Percentiles rank a stretch among this genome's conserved stretches.
Evolutionary conservation across 78 protist species (phyloP).

Genomic region (Dictyostelium brefeldianum): DNA sequence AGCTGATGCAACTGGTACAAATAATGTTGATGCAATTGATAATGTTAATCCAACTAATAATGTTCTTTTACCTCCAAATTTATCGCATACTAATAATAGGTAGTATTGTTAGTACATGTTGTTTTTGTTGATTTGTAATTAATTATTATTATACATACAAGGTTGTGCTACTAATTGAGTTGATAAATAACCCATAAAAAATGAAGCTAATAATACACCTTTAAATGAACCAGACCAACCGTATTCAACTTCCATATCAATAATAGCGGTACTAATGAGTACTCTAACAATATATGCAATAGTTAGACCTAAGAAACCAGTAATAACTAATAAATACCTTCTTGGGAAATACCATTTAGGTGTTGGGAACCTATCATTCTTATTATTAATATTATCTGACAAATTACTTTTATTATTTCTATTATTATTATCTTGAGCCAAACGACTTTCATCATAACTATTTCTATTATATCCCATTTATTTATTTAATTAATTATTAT

Average conservation of each 20-base stretch:
- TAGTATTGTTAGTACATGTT: neutral
- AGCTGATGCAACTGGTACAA: constrained; percentile 28
- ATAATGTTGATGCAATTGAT: neutral
- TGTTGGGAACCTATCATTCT: constrained; percentile 9
- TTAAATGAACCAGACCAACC: constrained; percentile 22
- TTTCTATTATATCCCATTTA: too few species aligned
- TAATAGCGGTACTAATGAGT: neutral
- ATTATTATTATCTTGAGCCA: too few species aligned
- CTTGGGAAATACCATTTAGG: constrained; percentile 61
- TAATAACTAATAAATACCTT: constrained; percentile 11
- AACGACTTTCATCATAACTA: too few species aligned
- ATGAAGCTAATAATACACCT: constrained; percentile 35
- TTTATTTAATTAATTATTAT: too few species aligned
- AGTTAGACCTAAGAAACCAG: neutral
- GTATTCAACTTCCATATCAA: constrained; percentile 43
- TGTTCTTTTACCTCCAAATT: constrained; percentile 62
- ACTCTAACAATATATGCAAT: constrained; percentile 55
- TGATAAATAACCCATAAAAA: constrained; percentile 64
- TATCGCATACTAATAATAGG: constrained; percentile 7
- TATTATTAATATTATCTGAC: too few species aligned
- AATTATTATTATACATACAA: neutral
- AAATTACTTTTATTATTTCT: too few species aligned
- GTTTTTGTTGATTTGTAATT: neutral
- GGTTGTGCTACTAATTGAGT: constrained; percentile 50
- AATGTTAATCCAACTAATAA: constrained; percentile 40